phyloP scores from a whole-genome alignment of 139 green algal genomes.

The Prasinococcaceae sp. region DNA sequence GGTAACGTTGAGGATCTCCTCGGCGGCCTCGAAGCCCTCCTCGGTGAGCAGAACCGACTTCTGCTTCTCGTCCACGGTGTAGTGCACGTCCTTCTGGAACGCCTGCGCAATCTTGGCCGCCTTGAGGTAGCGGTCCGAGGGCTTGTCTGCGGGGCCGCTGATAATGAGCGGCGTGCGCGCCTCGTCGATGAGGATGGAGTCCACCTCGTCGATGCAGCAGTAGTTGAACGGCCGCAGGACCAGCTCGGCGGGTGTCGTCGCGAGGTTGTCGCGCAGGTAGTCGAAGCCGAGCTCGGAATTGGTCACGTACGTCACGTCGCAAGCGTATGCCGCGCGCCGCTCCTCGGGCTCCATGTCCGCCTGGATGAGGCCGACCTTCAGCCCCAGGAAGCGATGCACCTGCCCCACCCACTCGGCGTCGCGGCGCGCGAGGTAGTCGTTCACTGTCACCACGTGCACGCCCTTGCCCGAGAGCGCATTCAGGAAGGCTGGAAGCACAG shows the following conservation, averaged over 20 bases:
- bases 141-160: slow-evolving; percentile 68
- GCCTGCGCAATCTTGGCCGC: slow-evolving; percentile 69
- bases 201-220: slow-evolving; percentile 96
- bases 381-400: slow-evolving; percentile 85
- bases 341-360: slow-evolving; percentile 47
- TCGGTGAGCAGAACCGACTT: slow-evolving; percentile 88
- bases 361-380: slow-evolving; percentile 70
- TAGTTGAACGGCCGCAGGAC: slow-evolving; percentile 86
- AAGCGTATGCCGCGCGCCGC: slow-evolving; percentile 54
- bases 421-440: slow-evolving; percentile 91
- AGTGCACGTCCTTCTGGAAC: slow-evolving; percentile 73
- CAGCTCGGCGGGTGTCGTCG: slow-evolving; percentile 55
- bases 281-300: slow-evolving; percentile 97
- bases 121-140: slow-evolving; percentile 68
- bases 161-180: slow-evolving; percentile 86
- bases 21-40: slow-evolving; percentile 93
- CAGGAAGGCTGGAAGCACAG: slow-evolving; percentile 87
- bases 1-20: slow-evolving; percentile 75
- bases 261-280: slow-evolving; percentile 94
- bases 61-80: slow-evolving; percentile 98
- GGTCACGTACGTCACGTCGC: slow-evolving; percentile 94
- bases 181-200: slow-evolving; percentile 96
- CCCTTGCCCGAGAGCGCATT: slow-evolving; percentile 82
- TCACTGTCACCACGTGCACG: slow-evolving; percentile 96
- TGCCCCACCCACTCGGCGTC: slow-evolving; percentile 85